Conservation (phyloP, 179 eudicot genomes). For the Silene noctiflora region DNA sequence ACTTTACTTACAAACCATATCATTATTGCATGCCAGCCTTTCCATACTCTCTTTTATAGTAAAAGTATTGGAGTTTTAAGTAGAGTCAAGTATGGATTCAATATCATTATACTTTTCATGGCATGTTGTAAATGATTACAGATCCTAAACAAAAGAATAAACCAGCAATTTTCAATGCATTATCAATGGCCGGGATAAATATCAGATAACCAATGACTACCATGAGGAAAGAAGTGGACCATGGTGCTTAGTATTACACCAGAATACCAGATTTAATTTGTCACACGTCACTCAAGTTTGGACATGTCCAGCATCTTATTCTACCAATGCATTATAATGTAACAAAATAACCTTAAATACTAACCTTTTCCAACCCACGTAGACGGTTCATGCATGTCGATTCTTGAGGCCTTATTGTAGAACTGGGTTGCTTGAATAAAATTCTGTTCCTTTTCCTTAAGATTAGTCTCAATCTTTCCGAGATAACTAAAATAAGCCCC, state of each 20-base stretch:
- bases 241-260: not conserved
- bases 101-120: not conserved
- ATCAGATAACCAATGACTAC: not conserved
- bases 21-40: not conserved
- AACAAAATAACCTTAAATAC: not conserved
- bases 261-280: not conserved
- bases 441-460: constrained; percentile 70
- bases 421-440: constrained; percentile 66
- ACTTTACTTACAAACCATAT: not conserved
- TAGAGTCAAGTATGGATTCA: not conserved
- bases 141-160: not conserved
- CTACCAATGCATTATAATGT: not conserved
- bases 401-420: constrained; percentile 89
- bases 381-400: constrained; percentile 95
- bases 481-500: constrained; percentile 89
- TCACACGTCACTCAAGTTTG: not conserved
- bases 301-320: not conserved
- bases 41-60: not conserved
- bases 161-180: not conserved
- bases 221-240: not conserved
- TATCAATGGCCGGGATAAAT: not conserved
- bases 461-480: constrained; percentile 81
- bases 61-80: not conserved
- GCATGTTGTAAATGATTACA: not conserved
- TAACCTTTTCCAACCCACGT: constrained; percentile 99